These are phyloP conservation scores for Kondoa malvinella DNA, from an alignment of 768 basidiomycete genomes.

Conservation along the genomic window DNA sequence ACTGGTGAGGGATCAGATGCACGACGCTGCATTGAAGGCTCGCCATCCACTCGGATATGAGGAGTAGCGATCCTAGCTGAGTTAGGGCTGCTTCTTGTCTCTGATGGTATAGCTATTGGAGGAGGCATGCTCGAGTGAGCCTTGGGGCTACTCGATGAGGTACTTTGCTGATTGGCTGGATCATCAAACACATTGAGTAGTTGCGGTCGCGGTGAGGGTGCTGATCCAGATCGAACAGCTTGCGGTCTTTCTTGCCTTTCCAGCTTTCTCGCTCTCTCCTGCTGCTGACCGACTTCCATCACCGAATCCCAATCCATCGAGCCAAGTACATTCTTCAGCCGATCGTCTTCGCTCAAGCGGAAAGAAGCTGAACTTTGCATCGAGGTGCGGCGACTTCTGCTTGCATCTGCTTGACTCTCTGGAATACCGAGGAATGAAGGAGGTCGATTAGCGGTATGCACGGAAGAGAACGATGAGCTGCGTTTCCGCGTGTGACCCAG, in stretches of 20 bases:
- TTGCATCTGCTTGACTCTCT: too few relatives aligned
- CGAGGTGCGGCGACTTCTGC: too few relatives aligned
- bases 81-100: too few relatives aligned
- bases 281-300: neutral
- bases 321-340: neutral
- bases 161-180: neutral
- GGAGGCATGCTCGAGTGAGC: neutral
- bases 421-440: neutral
- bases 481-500: neutral
- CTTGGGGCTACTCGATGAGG: neutral
- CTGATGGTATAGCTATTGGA: neutral
- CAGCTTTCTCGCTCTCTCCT: neutral
- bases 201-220: neutral
- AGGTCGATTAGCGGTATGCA: neutral
- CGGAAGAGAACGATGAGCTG: neutral
- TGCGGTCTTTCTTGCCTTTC: neutral
- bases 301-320: conserved; percentile 6
- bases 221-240: neutral
- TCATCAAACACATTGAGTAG: neutral
- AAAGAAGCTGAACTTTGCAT: too few relatives aligned
- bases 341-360: neutral
- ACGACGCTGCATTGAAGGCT: neutral
- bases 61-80: neutral
- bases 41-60: neutral
- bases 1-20: conserved; percentile 9